A percentile compares a stretch with the other conserved stretches of the same genome.
Conservation (phyloP, 768 basidiomycete species). For the Lactarius sp. region DNA sequence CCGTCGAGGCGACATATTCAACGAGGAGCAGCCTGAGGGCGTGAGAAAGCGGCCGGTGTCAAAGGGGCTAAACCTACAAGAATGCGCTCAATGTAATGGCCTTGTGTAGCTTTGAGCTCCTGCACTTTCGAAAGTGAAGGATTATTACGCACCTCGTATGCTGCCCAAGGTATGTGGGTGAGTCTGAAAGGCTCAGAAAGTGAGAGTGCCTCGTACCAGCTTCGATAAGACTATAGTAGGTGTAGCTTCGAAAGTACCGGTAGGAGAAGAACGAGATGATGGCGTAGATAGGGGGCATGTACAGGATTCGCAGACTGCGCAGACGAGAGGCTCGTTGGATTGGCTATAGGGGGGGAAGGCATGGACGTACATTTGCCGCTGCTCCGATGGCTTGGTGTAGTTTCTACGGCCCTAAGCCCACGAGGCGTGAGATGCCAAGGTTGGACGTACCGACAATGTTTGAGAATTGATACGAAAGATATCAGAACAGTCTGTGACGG, state of each 20-base stretch:
- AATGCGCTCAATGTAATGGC: conserved; percentile 84
- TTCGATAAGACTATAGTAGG: conserved; percentile 52
- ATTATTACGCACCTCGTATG: conserved; percentile 52
- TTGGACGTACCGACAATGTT: conserved; percentile 57
- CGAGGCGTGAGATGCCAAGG: not conserved
- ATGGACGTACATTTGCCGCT: conserved; percentile 65
- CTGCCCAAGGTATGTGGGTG: conserved; percentile 34
- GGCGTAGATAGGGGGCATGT: conserved; percentile 80
- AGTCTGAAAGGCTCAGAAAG: conserved; percentile 33
- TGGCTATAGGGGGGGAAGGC: not conserved
- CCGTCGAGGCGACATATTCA: conserved; percentile 76
- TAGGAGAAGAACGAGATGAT: conserved; percentile 84
- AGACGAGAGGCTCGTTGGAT: not conserved
- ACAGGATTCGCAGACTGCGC: conserved; percentile 66
- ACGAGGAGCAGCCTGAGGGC: conserved; percentile 63
- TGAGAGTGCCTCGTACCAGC: conserved; percentile 35
- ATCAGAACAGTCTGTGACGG: conserved; percentile 52
- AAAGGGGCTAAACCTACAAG: conserved; percentile 45
- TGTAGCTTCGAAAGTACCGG: conserved; percentile 76
- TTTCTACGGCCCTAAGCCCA: conserved; percentile 42
- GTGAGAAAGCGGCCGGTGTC: not conserved
- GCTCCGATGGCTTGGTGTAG: conserved; percentile 65
- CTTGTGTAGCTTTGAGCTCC: conserved; percentile 33
- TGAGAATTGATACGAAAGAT: conserved; percentile 48
- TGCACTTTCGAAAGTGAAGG: not conserved